Base-by-base conservation (phyloP, 2,329 filamentous ascomycete species). In the Trichoderma aggressivum region DNA sequence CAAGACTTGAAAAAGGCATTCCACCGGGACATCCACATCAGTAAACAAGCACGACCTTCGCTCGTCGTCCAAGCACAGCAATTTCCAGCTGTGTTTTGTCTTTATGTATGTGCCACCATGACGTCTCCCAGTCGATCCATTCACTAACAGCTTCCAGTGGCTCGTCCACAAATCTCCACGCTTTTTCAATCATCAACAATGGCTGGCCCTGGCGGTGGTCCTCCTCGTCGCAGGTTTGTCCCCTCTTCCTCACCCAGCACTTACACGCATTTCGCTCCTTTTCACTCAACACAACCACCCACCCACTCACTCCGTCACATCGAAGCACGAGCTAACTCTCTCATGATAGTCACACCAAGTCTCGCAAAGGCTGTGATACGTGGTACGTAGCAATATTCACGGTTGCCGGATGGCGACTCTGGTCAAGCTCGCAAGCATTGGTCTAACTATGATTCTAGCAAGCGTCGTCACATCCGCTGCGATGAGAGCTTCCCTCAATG, bases 401-500 rank as follows among this genome's bases (percentile, higher is more conserved):
- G 26, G 21, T 50, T 56, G 53, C 55, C 21, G 39, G 34, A 34
- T 32, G 55, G 56, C 39, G 50, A 60, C 39, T 36, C 28, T 26
- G 26, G 26, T 43, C 36, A 53, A 50, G 14, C 56, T 34, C 39
- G 26, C 18, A 60, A 60, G 43, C 28, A 36, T 7, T 34, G 55
- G n/a, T 68, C 67, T 50, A 50, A 58, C 32, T 43, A 66, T 58
- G 21, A 60, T 11, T 55, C 28, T 69, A 86, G 85, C 88, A 99
- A 99, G 84, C 91, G 92, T 81, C 90, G 96, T 80, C 96, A 99
- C 83, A 99, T 99, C 80, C 90, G 96, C 78, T 99, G 96, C 84
- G 96, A 99, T 80, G 96, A 99, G 82, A 97, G 90, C 76, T 98
- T 97, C 78, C 96, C 96, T 65, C 96, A 99, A 88, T 99, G 95